Conservation (phyloP, 495 filamentous ascomycete species). For the Neurospora sp. region DNA sequence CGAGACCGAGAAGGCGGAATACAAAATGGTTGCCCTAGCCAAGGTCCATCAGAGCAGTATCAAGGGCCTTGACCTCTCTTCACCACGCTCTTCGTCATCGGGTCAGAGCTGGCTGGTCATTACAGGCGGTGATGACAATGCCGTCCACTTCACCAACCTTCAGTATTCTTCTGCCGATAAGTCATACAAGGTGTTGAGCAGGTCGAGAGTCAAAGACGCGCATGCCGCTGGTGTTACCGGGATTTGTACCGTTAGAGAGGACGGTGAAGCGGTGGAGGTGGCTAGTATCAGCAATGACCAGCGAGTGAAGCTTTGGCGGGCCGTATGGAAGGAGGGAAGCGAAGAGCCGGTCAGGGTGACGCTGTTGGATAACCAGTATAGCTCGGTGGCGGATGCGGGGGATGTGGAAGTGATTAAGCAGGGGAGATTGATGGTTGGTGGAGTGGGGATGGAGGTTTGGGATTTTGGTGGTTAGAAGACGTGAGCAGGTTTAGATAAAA, state of each 20-base stretch:
- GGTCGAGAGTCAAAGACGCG: constrained; percentile 54
- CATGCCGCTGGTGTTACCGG: constrained; percentile 76
- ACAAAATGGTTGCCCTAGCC: constrained; percentile 12
- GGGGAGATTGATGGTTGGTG: constrained; percentile 18
- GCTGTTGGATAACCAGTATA: constrained; percentile 43
- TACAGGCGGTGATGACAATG: constrained; percentile 82
- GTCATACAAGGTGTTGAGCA: constrained; percentile 19
- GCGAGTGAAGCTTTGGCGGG: constrained; percentile 64
- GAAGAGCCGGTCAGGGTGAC: constrained; percentile 23
- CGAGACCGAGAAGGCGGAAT: background rate
- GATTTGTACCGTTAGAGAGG: constrained; percentile 35
- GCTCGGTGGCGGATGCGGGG: constrained; percentile 52
- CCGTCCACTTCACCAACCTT: constrained; percentile 50
- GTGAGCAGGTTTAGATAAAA: background rate
- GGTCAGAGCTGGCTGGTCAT: constrained; percentile 38
- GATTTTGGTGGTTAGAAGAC: background rate
- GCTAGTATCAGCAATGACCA: constrained; percentile 72
- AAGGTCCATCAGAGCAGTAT: constrained; percentile 67
- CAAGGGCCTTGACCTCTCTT: constrained; percentile 42
- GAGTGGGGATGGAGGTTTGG: constrained; percentile 20
- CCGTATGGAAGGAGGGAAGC: background rate
- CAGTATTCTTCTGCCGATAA: constrained; percentile 1
- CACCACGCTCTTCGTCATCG: constrained; percentile 10
- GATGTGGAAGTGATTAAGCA: constrained; percentile 15
- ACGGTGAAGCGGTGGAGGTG: constrained; percentile 21